Base-by-base conservation (phyloP, 2,329 filamentous ascomycete genomes). In the Graphium sp. region DNA sequence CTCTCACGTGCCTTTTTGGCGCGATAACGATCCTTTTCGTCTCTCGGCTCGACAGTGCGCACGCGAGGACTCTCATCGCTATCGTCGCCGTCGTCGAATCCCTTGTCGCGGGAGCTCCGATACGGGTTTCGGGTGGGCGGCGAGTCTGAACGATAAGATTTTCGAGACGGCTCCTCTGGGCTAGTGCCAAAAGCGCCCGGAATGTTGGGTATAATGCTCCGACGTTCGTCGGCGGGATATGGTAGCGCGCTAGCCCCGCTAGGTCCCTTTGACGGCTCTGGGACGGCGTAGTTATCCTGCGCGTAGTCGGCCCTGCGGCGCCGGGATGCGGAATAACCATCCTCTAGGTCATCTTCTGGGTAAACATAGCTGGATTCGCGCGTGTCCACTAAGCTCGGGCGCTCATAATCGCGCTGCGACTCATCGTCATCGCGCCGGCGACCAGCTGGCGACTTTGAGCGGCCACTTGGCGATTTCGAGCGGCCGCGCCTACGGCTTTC, bases 401-500 rank as follows among this genome's bases (percentile, higher is more conserved):
- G 36, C 15, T 43, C 40, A 12, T 42, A 39, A 15, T 47, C 45
- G 29, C 44, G 43, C 31, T 45, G 43, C 6, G 39, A 33, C 9
- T 49, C 43, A 20, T 47, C 44, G 7, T 21, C 26, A 14, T 19
- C 13, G 18, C 44, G 43, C 22, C 11, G 24, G n/a, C 4, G 14
- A 14, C 12, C 24, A 26, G 4, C 29, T n/a, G n/a, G n/a, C n/a
- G n/a, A n/a, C n/a, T n/a, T n/a, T n/a, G n/a, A 49, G 47, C 34
- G 48, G 44, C 49, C 57, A 41, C 45, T 52, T 26, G 49, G 53
- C 0, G 64, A 68, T 29, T 55, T 53, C 29, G 62, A 60, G 30
- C 61, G 60, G 27, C 50, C 56, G 30, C 57, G 55, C 25, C 53
- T 53, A 27, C 48, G 46, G 33, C 44, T 44, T 32, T 58, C 55